Evolutionary conservation across 176 grass and related monocot genomes (phyloP).

Genomic region (Raddia distichophylla): DNA sequence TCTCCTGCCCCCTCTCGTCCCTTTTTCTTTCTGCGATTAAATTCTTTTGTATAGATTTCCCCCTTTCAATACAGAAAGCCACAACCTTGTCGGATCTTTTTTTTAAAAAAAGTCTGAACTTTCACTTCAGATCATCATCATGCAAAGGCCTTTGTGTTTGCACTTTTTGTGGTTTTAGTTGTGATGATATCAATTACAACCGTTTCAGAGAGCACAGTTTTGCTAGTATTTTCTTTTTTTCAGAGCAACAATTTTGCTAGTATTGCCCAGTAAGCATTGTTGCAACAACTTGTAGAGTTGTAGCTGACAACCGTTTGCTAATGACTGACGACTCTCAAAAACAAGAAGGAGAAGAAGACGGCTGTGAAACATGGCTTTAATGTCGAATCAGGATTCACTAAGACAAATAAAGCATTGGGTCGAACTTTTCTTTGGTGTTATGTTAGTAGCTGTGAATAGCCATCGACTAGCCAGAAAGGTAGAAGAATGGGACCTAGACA

Average conservation of each 20-base stretch:
- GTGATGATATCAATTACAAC: background rate
- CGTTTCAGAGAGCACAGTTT: background rate
- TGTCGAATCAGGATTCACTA: too few relatives aligned
- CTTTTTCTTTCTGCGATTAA: too few relatives aligned
- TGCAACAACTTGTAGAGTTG: background rate
- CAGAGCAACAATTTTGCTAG: background rate
- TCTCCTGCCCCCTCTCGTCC: too few relatives aligned
- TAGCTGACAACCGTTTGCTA: background rate
- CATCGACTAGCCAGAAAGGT: too few relatives aligned
- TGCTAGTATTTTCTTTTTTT: too few relatives aligned
- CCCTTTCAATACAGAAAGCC: too few relatives aligned
- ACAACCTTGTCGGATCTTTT: too few relatives aligned
- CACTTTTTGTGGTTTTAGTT: background rate
- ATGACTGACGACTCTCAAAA: background rate
- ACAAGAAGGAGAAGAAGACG: background rate
- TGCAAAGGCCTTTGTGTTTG: background rate
- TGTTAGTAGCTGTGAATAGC: too few relatives aligned
- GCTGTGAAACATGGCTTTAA: background rate
- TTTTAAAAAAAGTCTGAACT: too few relatives aligned
- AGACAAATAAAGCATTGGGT: too few relatives aligned
- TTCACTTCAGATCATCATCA: background rate
- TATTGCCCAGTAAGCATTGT: background rate
- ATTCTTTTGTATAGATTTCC: too few relatives aligned
- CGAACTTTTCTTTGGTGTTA: too few relatives aligned
- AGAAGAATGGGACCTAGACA: background rate